Evolutionary conservation across 1,284 basidiomycete genomes (phyloP).

Genomic region (Heterobasidion parviporum): DNA sequence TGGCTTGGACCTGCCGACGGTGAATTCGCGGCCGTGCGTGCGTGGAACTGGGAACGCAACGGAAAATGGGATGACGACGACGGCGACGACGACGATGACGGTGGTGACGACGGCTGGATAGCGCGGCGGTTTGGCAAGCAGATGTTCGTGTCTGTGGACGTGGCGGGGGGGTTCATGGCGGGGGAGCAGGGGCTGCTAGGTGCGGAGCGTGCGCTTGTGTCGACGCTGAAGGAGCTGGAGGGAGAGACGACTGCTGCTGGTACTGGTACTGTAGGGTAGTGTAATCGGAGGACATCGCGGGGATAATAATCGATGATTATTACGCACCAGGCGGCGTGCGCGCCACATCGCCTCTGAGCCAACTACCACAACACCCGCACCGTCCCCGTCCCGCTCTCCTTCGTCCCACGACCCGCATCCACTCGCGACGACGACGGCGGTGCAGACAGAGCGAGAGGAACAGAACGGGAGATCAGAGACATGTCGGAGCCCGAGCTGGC

Average conservation of each 20-base stretch:
- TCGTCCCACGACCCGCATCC: background rate
- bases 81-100: background rate
- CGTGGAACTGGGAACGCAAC: background rate
- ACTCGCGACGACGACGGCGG: background rate
- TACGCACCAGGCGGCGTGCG: background rate
- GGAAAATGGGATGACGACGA: background rate
- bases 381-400: background rate
- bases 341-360: background rate
- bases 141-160: slow-evolving; percentile 65
- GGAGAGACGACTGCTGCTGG: background rate
- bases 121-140: slow-evolving; percentile 56
- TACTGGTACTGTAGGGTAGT: background rate
- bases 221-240: slow-evolving; percentile 36
- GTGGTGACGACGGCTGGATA: slow-evolving; percentile 17
- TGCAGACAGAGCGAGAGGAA: background rate
- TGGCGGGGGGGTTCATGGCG: slow-evolving; percentile 37
- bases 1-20: background rate
- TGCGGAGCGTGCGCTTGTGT: slow-evolving; percentile 51
- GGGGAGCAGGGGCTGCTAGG: slow-evolving; percentile 40
- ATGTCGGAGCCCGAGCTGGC: slow-evolving; percentile 48
- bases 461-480: slow-evolving; percentile 8
- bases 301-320: background rate
- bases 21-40: background rate
- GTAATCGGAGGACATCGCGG: background rate
- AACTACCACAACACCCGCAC: background rate